A percentile compares a stretch with the other conserved stretches of the same genome.
Evolutionary conservation across 2,329 filamentous ascomycete genomes (phyloP).

Genomic region (Sarocladium oryzae): DNA sequence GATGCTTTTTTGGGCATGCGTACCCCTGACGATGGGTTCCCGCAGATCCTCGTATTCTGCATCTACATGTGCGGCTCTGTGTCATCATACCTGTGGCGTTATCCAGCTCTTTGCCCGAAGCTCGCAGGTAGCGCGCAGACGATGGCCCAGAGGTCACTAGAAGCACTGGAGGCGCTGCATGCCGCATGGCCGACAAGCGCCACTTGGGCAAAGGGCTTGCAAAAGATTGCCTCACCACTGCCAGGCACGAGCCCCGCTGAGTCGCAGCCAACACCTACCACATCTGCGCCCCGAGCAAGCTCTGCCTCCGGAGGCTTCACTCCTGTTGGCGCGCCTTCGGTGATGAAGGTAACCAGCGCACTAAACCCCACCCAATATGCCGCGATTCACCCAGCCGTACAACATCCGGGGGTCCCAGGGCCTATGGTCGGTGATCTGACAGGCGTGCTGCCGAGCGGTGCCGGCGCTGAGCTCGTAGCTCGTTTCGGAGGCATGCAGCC

Average conservation of each 20-base stretch:
- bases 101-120: constrained; percentile 21
- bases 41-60: constrained; percentile 32
- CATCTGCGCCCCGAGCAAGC: background rate
- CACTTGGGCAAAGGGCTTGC: constrained; percentile 16
- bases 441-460: constrained; percentile 9
- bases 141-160: constrained; percentile 19
- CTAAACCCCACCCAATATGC: background rate
- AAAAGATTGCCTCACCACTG: constrained; percentile 15
- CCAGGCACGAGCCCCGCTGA: constrained; percentile 10
- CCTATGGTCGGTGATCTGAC: constrained; percentile 13
- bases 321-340: background rate
- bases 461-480: background rate
- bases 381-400: background rate
- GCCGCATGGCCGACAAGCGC: constrained; percentile 20
- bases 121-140: constrained; percentile 18
- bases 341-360: background rate
- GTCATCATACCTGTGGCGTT: constrained; percentile 23
- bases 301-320: background rate
- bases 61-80: constrained; percentile 33
- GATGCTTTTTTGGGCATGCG: constrained; percentile 24
- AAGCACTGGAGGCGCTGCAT: constrained; percentile 19
- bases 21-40: constrained; percentile 23
- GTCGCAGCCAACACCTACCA: background rate
- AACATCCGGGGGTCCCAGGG: constrained; percentile 7
- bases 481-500: constrained; percentile 8